Base-by-base conservation (phyloP, 2,329 filamentous ascomycete species). In the Colletotrichum noveboracense region DNA sequence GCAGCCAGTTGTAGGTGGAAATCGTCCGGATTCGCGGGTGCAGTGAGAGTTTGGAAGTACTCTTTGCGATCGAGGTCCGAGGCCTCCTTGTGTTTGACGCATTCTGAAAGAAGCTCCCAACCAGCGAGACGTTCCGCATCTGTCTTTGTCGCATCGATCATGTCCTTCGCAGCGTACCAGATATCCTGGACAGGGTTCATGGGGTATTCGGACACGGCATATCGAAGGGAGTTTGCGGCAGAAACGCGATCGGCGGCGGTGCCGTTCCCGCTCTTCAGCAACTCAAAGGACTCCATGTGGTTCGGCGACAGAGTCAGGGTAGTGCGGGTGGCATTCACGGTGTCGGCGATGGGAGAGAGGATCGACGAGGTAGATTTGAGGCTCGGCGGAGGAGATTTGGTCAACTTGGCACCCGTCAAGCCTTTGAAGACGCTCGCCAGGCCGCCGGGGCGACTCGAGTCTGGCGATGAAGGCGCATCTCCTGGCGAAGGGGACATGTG, bases 31-130 rank as follows among this genome's bases (percentile, higher is more conserved):
- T 89, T 87, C 32, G 89, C 89, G 12, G 88, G 84, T 8, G 87
- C 87, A 14, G 91, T 89, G 38, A 94, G 85, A 0, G 92, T 91
- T 77, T 90, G 87, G 79, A 94, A 94, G 79, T 92, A 93, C 77
- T 92, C 91, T 77, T 89, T 88, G 64, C 93, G 89, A 82, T 94
- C 93, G 34, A 93, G 87, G 78, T 93, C 91, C n/a, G 91, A 93
- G 7, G 91, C 91, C 7, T 89, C 88, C 7, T 87, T 83, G 80
- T 93, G 90, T 79, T 91, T 91, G 72, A 91, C 91, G 79, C 92
- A 94, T 79, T 93, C 91, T 30, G 89, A 90, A 58, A 94, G 84
- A 13, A 94, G 88, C 78, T 91, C 90, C 89, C 92, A 94, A 21
- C 92, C 93, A n/a, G 90, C 89, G 65, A 85, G 84, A 30, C 93